Evolutionary conservation across 2,329 filamentous ascomycete genomes (phyloP).

Genomic region (Knufia fluminis): DNA sequence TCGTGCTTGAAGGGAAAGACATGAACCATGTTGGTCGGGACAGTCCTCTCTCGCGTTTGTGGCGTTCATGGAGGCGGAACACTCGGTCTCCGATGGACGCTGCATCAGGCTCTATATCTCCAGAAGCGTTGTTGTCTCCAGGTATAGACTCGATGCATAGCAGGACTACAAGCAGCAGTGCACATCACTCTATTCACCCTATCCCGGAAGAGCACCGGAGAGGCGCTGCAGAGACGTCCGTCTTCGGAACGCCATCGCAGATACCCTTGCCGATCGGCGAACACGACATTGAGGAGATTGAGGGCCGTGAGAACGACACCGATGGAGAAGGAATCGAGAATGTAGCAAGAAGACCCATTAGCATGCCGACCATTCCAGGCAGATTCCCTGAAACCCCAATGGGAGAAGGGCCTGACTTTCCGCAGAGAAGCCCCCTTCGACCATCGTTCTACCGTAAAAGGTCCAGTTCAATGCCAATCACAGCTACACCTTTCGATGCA

Average conservation of each 20-base stretch:
- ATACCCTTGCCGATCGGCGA: slow-evolving; percentile 61
- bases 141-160: slow-evolving; percentile 9
- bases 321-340: slow-evolving; percentile 26
- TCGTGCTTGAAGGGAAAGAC: slow-evolving; percentile 82
- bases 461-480: slow-evolving; percentile 16
- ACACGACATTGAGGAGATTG: slow-evolving; percentile 69
- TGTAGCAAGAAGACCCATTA: slow-evolving; percentile 12
- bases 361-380: slow-evolving; percentile 20
- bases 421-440: slow-evolving; percentile 8
- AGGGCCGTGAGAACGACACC: slow-evolving; percentile 59
- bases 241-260: slow-evolving; percentile 38
- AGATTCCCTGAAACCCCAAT: slow-evolving; percentile 10
- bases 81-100: slow-evolving; percentile 21
- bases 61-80: slow-evolving; percentile 91
- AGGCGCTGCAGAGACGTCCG: slow-evolving; percentile 21
- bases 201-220: slow-evolving; percentile 27
- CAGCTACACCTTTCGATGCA: not conserved
- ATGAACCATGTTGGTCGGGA: slow-evolving; percentile 91
- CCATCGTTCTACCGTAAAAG: slow-evolving; percentile 11
- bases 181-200: slow-evolving; percentile 25
- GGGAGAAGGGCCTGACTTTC: slow-evolving; percentile 1
- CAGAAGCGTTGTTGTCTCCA: slow-evolving; percentile 22
- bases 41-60: slow-evolving; percentile 75
- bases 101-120: slow-evolving; percentile 48
- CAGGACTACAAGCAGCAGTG: slow-evolving; percentile 26